Base-by-base conservation (phyloP, 768 basidiomycete genomes). In the Mycena indigotica region DNA sequence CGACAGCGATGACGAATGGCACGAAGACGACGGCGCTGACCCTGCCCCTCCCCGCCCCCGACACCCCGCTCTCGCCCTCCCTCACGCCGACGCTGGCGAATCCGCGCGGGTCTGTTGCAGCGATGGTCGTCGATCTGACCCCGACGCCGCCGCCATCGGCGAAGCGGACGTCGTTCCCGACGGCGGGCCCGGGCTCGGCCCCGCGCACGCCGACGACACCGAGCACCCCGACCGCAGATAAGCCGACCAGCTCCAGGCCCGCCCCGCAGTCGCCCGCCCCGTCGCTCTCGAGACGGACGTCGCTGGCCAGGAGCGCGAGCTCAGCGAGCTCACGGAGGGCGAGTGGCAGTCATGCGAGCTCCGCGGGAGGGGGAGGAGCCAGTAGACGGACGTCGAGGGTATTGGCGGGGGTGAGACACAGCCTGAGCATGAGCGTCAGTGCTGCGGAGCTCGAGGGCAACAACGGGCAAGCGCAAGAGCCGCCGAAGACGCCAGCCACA, bases 221-320 rank as follows among this genome's bases (percentile, higher is more conserved):
- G 44, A 56, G n/a, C n/a, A n/a, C n/a, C n/a, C n/a, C 55, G 6
- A 28, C 52, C 16, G 25, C 40, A 72, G 19, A 72, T 68, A 75
- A 70, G 50, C 80, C 75, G 59, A 75, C 74, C 0, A 78, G 80
- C 13, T 78, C 78, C 0, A 82, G 86, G 4, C 85, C 84, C 29
- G 86, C 86, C 0, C 86, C 86, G 0, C 41, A 10, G 21, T 45
- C 41, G 21, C 81, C 81, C 3, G 86, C 84, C 1, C 86, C 85
- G 16, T 81, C 76, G 0, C 55, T 76, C 4, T 84, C 83, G 0
- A 78, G 83, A 30, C 75, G 79, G 24, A 62, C 75, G 4, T 78
- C 77, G 19, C 17, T 66, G 65, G 57, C 73, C 56, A 52, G 71
- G 48, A 61, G 73, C 68, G 51, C 69, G 41, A 72, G 70, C 2